Evolutionary conservation across 2,329 filamentous ascomycete species (phyloP).

Genomic region (Phaeosphaeria sp.): DNA sequence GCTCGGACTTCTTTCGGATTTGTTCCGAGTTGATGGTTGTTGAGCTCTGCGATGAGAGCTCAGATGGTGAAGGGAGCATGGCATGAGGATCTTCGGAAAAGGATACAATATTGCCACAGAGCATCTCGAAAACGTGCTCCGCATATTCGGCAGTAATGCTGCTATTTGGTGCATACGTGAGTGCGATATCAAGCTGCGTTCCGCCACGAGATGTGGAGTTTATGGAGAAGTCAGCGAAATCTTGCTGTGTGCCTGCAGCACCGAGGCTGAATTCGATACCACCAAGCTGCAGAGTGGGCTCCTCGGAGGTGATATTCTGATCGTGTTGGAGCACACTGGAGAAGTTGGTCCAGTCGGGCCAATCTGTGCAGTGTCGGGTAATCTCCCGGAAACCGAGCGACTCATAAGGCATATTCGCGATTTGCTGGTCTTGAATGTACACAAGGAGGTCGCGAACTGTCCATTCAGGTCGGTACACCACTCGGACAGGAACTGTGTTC

Average conservation of each 20-base stretch:
- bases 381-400: slow-evolving; percentile 44
- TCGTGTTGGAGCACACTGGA: slow-evolving; percentile 44
- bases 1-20: slow-evolving; percentile 28
- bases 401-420: slow-evolving; percentile 47
- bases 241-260: slow-evolving; percentile 37
- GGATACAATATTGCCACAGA: slow-evolving; percentile 33
- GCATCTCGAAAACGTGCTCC: slow-evolving; percentile 54
- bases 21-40: slow-evolving; percentile 31
- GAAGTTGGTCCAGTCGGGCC: slow-evolving; percentile 47
- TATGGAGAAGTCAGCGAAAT: slow-evolving; percentile 44
- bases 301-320: slow-evolving; percentile 39
- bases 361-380: slow-evolving; percentile 43
- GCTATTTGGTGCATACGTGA: slow-evolving; percentile 43
- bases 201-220: slow-evolving; percentile 29
- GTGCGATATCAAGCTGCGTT: slow-evolving; percentile 34
- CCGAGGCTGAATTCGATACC: slow-evolving; percentile 38
- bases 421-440: slow-evolving; percentile 53
- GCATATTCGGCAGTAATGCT: slow-evolving; percentile 60
- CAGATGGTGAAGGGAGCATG: slow-evolving; percentile 33
- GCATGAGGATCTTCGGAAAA: slow-evolving; percentile 38
- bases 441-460: slow-evolving; percentile 49
- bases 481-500: slow-evolving; percentile 52
- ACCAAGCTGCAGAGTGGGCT: slow-evolving; percentile 58
- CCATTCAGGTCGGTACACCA: slow-evolving; percentile 40
- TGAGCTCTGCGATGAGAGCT: slow-evolving; percentile 31